phyloP scores from a whole-genome alignment of 176 grass and related monocot species.

The Tillandsia fasciculata region DNA sequence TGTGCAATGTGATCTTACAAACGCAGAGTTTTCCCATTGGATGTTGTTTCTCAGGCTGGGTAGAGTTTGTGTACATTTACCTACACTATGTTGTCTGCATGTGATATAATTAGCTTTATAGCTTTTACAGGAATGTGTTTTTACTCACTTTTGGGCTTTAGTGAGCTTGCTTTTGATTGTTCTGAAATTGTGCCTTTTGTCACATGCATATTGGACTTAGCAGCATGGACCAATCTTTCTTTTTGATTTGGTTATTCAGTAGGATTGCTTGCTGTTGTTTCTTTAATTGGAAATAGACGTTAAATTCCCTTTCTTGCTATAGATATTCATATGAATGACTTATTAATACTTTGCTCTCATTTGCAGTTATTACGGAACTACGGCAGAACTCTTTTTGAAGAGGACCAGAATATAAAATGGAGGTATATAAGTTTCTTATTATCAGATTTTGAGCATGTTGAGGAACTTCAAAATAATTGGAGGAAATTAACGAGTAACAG shows the following conservation, averaged over 20 bases:
- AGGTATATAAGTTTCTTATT: slow-evolving; percentile 56
- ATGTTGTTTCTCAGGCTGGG: too few relatives aligned
- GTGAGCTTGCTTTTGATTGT: too few relatives aligned
- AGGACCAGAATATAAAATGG: slow-evolving; percentile 34
- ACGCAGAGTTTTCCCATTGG: too few relatives aligned
- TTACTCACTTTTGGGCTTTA: too few relatives aligned
- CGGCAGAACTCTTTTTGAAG: slow-evolving; percentile 40
- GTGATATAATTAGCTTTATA: too few relatives aligned
- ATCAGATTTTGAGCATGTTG: slow-evolving; percentile 69
- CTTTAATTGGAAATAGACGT: neutral
- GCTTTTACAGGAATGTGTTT: too few relatives aligned
- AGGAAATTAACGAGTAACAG: slow-evolving; percentile 25
- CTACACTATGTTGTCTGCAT: too few relatives aligned
- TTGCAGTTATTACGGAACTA: slow-evolving; percentile 52
- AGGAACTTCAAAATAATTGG: slow-evolving; percentile 53
- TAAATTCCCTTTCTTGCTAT: neutral
- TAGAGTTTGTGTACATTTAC: too few relatives aligned
- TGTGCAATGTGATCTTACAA: too few relatives aligned
- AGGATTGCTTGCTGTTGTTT: neutral
- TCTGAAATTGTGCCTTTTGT: too few relatives aligned
- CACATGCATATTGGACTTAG: too few relatives aligned
- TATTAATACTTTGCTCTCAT: slow-evolving; percentile 15
- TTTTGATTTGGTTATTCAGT: neutral
- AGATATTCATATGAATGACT: neutral
- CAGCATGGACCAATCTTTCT: too few relatives aligned